A percentile compares a stretch with the other conserved stretches of the same genome.
phyloP scores from a whole-genome alignment of 176 grass and related monocot species.

The Luzula sylvatica region DNA sequence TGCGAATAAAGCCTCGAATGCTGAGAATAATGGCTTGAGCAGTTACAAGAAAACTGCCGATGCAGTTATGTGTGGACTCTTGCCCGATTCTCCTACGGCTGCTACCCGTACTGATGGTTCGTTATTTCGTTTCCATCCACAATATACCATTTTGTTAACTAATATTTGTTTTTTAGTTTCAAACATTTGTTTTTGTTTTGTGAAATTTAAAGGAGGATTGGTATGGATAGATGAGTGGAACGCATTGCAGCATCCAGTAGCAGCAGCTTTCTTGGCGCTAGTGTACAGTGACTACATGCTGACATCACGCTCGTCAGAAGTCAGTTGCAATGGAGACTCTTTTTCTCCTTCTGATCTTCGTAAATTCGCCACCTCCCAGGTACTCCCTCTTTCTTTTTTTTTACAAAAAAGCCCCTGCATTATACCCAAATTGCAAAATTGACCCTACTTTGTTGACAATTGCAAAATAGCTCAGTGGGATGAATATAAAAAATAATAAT shows the following conservation, averaged over 20 bases:
- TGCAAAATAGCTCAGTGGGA: no score
- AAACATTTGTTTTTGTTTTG: no score
- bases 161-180: no score
- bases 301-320: constrained; percentile 53
- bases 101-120: constrained; percentile 74
- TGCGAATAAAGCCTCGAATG: constrained; percentile 71
- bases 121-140: no score
- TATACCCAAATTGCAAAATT: no score
- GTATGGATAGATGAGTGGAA: constrained; percentile 85
- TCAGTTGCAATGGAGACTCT: constrained; percentile 73
- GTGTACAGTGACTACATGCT: constrained; percentile 99
- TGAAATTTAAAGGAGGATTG: constrained; percentile 83
- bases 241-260: constrained; percentile 78
- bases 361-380: constrained; percentile 82
- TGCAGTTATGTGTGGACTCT: constrained; percentile 75
- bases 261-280: constrained; percentile 76
- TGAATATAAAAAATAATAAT: no score
- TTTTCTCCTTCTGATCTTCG: constrained; percentile 77
- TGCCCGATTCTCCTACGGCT: constrained; percentile 94
- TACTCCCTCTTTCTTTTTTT: constrained; percentile 17
- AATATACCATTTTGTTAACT: no score
- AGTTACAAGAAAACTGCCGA: constrained; percentile 86
- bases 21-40: constrained; percentile 68
- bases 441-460: no score
- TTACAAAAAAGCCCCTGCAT: no score